Conservation (phyloP, 2,329 filamentous ascomycete species). For the Trichoderma brevicompactum region DNA sequence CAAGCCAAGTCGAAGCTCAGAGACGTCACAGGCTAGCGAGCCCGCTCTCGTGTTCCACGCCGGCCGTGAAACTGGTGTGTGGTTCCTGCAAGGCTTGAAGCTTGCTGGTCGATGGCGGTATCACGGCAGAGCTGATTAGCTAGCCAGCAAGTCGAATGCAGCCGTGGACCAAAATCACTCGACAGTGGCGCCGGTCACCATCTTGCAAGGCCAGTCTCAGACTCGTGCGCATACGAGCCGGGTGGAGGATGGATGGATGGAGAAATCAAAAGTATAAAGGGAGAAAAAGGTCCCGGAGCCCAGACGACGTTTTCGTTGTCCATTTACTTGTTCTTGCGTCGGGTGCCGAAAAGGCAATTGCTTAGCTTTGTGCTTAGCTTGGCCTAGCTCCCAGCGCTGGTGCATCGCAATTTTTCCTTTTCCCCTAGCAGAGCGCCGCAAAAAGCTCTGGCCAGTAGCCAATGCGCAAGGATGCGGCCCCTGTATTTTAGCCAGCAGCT, state of each 20-base stretch:
- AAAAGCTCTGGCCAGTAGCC: constrained; percentile 10
- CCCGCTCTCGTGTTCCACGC: constrained; percentile 22
- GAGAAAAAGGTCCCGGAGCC: background rate
- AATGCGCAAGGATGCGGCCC: constrained; percentile 21
- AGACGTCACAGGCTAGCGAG: constrained; percentile 27
- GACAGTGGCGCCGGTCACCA: constrained; percentile 11
- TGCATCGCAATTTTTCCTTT: constrained; percentile 21
- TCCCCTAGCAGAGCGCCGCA: constrained; percentile 20
- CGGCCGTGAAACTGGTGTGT: constrained; percentile 17
- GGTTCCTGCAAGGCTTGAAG: constrained; percentile 27
- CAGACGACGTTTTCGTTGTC: constrained; percentile 21
- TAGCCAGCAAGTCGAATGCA: constrained; percentile 25
- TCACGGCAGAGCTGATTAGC: constrained; percentile 27
- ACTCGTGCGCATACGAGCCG: background rate
- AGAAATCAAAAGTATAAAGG: constrained; percentile 18
- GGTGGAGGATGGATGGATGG: background rate
- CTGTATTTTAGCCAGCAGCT: constrained; percentile 16
- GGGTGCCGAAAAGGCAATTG: constrained; percentile 28
- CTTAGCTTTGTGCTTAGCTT: constrained; percentile 20
- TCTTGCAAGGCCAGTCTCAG: background rate
- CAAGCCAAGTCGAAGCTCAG: background rate
- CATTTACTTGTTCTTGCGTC: constrained; percentile 11
- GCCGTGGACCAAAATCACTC: constrained; percentile 22
- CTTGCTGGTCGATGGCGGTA: constrained; percentile 26
- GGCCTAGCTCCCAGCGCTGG: constrained; percentile 8